A percentile compares a stretch with the other conserved stretches of the same genome.
phyloP scores from a whole-genome alignment of 208 protist genomes.

The Acanthamoeba healyi region DNA sequence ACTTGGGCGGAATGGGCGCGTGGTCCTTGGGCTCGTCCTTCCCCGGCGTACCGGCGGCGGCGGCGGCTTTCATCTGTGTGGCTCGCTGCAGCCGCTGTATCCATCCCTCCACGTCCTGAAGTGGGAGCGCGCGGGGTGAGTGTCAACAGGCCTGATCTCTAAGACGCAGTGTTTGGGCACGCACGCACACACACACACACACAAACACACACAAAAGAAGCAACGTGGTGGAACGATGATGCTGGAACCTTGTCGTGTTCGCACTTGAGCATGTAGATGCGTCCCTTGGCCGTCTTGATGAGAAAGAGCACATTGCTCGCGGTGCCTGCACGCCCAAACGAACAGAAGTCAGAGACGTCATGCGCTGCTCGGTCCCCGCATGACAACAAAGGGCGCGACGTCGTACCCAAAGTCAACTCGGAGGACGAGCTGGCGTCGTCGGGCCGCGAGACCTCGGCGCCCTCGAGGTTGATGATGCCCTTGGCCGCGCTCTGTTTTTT shows the following conservation, averaged over 20 bases:
- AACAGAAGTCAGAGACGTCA: no score
- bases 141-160: not conserved
- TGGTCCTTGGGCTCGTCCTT: not conserved
- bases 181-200: no score
- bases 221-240: not conserved
- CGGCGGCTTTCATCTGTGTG: not conserved
- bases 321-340: not conserved
- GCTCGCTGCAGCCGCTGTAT: conserved; percentile 3
- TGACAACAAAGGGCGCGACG: not conserved
- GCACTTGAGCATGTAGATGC: conserved; percentile 55
- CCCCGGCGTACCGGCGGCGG: not conserved
- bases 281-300: conserved; percentile 41
- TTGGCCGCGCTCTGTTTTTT: conserved; percentile 49
- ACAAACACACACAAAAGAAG: no score
- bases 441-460: conserved; percentile 1
- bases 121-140: not conserved
- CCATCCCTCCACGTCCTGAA: conserved; percentile 11
- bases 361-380: no score
- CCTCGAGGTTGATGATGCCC: conserved; percentile 34
- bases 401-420: not conserved
- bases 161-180: not conserved
- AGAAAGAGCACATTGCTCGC: conserved; percentile 8
- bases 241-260: conserved; percentile 53
- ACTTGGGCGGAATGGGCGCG: not conserved
- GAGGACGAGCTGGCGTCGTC: not conserved